Evolutionary conservation across 2,329 filamentous ascomycete species (phyloP).

Genomic region (Fusarium subtropicale): DNA sequence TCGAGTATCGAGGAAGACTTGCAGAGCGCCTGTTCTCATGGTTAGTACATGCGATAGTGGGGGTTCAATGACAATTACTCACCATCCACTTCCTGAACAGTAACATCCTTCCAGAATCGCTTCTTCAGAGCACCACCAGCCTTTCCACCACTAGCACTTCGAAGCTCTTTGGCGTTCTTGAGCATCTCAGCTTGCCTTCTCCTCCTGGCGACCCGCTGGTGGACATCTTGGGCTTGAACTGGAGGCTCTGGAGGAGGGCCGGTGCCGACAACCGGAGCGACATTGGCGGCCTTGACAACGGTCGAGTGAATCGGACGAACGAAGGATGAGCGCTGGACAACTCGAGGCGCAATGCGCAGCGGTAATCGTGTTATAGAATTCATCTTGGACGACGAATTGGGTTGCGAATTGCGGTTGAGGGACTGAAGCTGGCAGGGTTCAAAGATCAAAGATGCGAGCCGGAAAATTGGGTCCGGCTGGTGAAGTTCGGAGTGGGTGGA

Average conservation of each 20-base stretch:
- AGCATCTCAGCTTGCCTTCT: conserved; percentile 67
- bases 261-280: conserved; percentile 65
- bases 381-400: conserved; percentile 51
- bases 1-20: conserved; percentile 80
- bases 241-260: conserved; percentile 71
- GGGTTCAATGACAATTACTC: conserved; percentile 39
- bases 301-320: conserved; percentile 51
- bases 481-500: conserved; percentile 28
- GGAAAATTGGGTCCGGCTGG: conserved; percentile 42
- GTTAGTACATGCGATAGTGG: conserved; percentile 18
- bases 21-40: conserved; percentile 55
- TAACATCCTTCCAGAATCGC: conserved; percentile 90
- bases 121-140: conserved; percentile 66
- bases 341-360: conserved; percentile 52
- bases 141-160: conserved; percentile 52
- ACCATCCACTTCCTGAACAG: conserved; percentile 76
- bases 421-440: conserved; percentile 15
- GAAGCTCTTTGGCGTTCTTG: conserved; percentile 62
- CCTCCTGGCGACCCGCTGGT: conserved; percentile 62
- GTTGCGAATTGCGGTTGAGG: conserved; percentile 12
- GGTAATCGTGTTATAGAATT: conserved; percentile 55
- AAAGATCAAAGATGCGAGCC: conserved; percentile 22
- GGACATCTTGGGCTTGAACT: conserved; percentile 55
- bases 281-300: conserved; percentile 56
- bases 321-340: conserved; percentile 29